Evolutionary conservation across 2,329 filamentous ascomycete genomes (phyloP).

Genomic region (Beauveria australis): DNA sequence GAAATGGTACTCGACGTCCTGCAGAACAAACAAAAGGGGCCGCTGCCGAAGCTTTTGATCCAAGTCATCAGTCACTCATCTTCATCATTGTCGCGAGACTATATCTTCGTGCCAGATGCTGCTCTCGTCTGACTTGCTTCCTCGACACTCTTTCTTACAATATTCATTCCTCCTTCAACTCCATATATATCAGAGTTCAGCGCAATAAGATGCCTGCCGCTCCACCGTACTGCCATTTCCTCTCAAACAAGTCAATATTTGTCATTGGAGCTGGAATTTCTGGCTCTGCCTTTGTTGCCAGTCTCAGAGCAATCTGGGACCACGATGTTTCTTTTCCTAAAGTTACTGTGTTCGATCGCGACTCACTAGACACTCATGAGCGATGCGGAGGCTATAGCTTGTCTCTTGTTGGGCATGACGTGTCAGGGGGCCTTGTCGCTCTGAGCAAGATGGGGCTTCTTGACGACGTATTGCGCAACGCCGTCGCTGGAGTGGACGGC

Average conservation of each 20-base stretch:
- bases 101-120: too few species aligned
- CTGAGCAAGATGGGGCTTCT: conserved; percentile 32
- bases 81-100: neutral
- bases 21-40: too few species aligned
- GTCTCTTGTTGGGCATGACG: conserved; percentile 28
- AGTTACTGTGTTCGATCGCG: conserved; percentile 35
- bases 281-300: conserved; percentile 33
- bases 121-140: neutral
- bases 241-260: conserved; percentile 33
- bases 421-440: conserved; percentile 28
- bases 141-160: neutral
- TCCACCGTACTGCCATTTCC: conserved; percentile 17
- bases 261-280: conserved; percentile 36
- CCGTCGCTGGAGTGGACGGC: conserved; percentile 23
- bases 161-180: neutral
- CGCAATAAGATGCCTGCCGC: neutral
- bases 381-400: conserved; percentile 31
- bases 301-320: conserved; percentile 32
- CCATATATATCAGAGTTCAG: neutral
- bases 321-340: conserved; percentile 21
- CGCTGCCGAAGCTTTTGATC: neutral
- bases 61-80: neutral
- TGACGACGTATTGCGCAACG: conserved; percentile 22
- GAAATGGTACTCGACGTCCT: neutral
- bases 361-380: conserved; percentile 21